Evolutionary conservation across 768 basidiomycete genomes (phyloP).

Genomic region (Pulveroboletus sp.): DNA sequence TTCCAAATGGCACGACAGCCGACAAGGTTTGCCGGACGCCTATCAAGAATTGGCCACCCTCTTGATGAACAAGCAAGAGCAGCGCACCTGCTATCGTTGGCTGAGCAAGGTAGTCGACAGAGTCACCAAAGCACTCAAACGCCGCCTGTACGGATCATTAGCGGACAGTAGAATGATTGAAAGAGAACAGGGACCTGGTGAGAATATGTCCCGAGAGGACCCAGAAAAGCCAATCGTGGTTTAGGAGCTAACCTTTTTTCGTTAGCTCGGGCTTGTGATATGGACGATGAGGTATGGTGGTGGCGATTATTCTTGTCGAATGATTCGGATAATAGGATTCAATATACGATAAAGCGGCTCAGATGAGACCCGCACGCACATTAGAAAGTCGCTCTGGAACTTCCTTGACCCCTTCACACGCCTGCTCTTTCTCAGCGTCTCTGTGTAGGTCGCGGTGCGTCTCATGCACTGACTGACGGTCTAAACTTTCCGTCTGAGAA

Average conservation of each 20-base stretch:
- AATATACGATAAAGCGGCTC: background rate
- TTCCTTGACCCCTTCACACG: slow-evolving; percentile 65
- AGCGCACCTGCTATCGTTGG: slow-evolving; percentile 39
- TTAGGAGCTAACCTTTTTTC: slow-evolving; percentile 59
- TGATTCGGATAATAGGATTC: slow-evolving; percentile 44
- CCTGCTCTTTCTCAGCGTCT: slow-evolving; percentile 44
- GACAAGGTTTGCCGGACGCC: slow-evolving; percentile 57
- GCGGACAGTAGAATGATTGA: slow-evolving; percentile 13
- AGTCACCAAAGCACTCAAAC: slow-evolving; percentile 40
- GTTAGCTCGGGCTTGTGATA: slow-evolving; percentile 48
- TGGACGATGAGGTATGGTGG: slow-evolving; percentile 51
- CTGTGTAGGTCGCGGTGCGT: slow-evolving; percentile 51
- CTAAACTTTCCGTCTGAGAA: slow-evolving; percentile 90
- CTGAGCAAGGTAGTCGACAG: slow-evolving; percentile 40
- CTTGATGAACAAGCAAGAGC: background rate
- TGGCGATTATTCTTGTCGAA: slow-evolving; percentile 81
- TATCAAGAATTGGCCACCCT: slow-evolving; percentile 26
- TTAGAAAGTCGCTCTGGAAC: slow-evolving; percentile 74
- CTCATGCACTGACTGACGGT: slow-evolving; percentile 75
- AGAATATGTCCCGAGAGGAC: slow-evolving; percentile 68
- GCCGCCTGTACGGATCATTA: slow-evolving; percentile 38
- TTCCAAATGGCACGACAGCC: slow-evolving; percentile 40
- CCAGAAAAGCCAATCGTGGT: slow-evolving; percentile 49
- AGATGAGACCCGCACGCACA: slow-evolving; percentile 35
- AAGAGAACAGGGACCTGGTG: slow-evolving; percentile 44